Evolutionary conservation across 2,329 filamentous ascomycete species (phyloP), one percentile per base, ranked within the genome.

Genomic region (Apiospora sp.): DNA sequence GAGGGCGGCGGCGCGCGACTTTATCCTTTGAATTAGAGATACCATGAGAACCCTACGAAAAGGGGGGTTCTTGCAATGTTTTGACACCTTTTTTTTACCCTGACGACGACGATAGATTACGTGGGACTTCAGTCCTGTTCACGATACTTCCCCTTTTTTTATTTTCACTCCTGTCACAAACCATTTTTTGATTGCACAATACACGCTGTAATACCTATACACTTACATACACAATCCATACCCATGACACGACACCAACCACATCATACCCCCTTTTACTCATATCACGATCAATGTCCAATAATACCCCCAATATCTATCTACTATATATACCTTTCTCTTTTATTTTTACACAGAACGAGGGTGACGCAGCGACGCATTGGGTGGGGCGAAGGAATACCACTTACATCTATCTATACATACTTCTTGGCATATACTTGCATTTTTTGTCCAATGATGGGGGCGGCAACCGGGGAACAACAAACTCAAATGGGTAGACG

Each of bases 21-120:
- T 64, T 24, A 19, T 68, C 67, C 41, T 44, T 46, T 68, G 67
- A 68, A 68, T 48, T 68, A 68, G 41, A 68, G 67, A 68, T 68
- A 68, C 67, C 67, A 68, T 41, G 34, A 64, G 58, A 41, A 64
- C 58, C 58, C 30, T n/a, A 64, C 58, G 58, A 41, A 64, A 64
- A 41, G 58, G 67, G 54, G 58, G 67, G 67, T 46, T 68, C 67
- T 68, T 68, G 30, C 67, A 44, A 48, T 48, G 67, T 27, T 68
- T 48, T 30, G 41, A 48, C 41, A 48, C 41, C n/a, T 19, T 68
- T 68, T 27, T 67, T 67, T 46, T 44, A 24, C 64, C 41, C 30
- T 61, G 54, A 30, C 43, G 41, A 44, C 44, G 67, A 68, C 24
- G 43, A 68, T 44, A 67, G 41, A 68, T 44, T 46, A 68, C 10